Evolutionary conservation across 768 basidiomycete genomes (phyloP).

Genomic region (Hygrocybe punicea): DNA sequence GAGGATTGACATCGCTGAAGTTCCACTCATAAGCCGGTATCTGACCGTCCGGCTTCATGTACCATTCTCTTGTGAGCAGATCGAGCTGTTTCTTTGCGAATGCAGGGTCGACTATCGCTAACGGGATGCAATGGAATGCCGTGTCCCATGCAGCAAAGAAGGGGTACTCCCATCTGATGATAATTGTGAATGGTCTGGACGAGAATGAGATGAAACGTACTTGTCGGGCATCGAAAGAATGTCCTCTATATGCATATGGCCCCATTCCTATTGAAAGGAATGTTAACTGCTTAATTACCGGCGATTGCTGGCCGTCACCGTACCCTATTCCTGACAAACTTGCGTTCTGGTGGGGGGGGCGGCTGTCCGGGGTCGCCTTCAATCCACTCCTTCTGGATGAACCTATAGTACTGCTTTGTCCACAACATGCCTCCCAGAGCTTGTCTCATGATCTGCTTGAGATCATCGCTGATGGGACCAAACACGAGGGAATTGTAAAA

Average conservation of each 20-base stretch:
- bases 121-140: conserved; percentile 98
- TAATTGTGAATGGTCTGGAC: conserved; percentile 3
- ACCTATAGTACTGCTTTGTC: conserved; percentile 97
- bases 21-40: conserved; percentile 99
- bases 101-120: conserved; percentile 90
- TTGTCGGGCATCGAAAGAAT: conserved; percentile 99
- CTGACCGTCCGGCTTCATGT: conserved; percentile 98
- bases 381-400: conserved; percentile 95
- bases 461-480: conserved; percentile 86
- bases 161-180: conserved; percentile 88
- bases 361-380: conserved; percentile 95
- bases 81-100: conserved; percentile 99
- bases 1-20: conserved; percentile 96
- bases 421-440: conserved; percentile 96
- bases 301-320: conserved; percentile 18
- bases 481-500: conserved; percentile 81
- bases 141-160: conserved; percentile 99
- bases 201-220: conserved; percentile 39
- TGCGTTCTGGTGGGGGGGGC: conserved; percentile 85
- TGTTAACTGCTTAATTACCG: neutral
- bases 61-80: conserved; percentile 96
- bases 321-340: conserved; percentile 79
- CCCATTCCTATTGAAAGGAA: conserved; percentile 69
- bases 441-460: conserved; percentile 95
- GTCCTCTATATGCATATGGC: conserved; percentile 91